phyloP scores from a whole-genome alignment of 257 asterid genomes.

The Agastache rugosa region DNA sequence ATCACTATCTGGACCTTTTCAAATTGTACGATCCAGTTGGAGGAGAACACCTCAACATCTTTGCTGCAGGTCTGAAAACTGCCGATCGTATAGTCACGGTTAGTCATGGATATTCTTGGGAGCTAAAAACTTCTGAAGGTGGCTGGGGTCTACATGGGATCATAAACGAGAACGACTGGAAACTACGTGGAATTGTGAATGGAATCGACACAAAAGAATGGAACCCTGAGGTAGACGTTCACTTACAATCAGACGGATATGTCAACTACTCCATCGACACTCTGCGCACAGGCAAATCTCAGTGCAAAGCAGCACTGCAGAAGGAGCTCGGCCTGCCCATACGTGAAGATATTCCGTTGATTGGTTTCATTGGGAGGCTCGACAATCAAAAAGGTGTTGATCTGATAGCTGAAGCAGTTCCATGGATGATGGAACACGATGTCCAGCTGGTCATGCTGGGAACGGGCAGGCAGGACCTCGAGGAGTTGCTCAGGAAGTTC shows the following conservation, averaged over 20 bases:
- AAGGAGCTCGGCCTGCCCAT: conserved; percentile 84
- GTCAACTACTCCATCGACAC: conserved; percentile 84
- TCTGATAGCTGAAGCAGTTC: conserved; percentile 83
- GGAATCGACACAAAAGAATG: conserved; percentile 93
- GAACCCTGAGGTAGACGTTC: conserved; percentile 78
- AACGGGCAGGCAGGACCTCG: conserved; percentile 81
- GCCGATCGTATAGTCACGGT: conserved; percentile 93
- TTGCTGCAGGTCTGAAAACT: conserved; percentile 88
- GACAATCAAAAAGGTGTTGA: conserved; percentile 94
- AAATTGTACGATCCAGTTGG: conserved; percentile 85
- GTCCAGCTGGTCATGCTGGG: conserved; percentile 94
- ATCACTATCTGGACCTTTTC: conserved; percentile 69
- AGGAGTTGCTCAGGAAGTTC: conserved; percentile 71
- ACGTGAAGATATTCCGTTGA: conserved; percentile 64
- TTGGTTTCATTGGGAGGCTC: conserved; percentile 93
- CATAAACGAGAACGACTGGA: conserved; percentile 82
- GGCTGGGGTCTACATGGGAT: conserved; percentile 95
- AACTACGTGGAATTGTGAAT: conserved; percentile 82
- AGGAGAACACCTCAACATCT: conserved; percentile 92
- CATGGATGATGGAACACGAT: conserved; percentile 91
- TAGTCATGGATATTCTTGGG: conserved; percentile 91
- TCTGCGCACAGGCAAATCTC: conserved; percentile 66
- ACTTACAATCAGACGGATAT: conserved; percentile 79
- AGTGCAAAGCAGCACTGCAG: conserved; percentile 87
- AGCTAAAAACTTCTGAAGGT: conserved; percentile 83